Evolutionary conservation across 2,329 filamentous ascomycete species (phyloP).

Genomic region (Penicillium aurantiogriseum): DNA sequence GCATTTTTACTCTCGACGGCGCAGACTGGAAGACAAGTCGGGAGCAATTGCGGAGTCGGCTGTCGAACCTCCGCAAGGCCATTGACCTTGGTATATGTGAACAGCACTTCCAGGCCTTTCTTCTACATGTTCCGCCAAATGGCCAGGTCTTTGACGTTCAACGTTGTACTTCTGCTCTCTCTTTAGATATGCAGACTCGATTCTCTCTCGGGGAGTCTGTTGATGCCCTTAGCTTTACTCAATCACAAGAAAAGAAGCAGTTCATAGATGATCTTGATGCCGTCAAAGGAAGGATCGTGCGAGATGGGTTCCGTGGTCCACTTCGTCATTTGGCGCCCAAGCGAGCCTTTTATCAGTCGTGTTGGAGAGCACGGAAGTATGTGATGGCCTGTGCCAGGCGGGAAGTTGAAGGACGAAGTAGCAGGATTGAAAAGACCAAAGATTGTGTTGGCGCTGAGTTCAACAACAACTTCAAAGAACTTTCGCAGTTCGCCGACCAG

Average conservation of each 20-base stretch:
- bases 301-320: not conserved
- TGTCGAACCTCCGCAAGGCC: too few relatives aligned
- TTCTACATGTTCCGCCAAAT: too few relatives aligned
- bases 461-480: not conserved
- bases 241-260: not conserved
- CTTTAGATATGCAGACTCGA: too few relatives aligned
- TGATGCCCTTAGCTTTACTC: not conserved
- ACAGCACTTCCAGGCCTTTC: too few relatives aligned
- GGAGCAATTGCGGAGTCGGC: too few relatives aligned
- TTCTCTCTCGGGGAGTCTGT: not conserved
- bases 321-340: not conserved
- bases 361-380: not conserved
- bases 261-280: not conserved
- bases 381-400: not conserved
- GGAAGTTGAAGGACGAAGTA: not conserved
- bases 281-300: not conserved
- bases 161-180: too few relatives aligned
- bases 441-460: not conserved
- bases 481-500: conserved; percentile 4
- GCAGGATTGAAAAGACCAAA: not conserved
- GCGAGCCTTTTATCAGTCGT: not conserved
- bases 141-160: too few relatives aligned
- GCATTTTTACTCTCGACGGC: too few relatives aligned
- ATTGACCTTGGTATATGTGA: too few relatives aligned
- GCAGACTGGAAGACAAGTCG: too few relatives aligned